Evolutionary conservation across 192 early-diverging fungal species (phyloP).

Genomic region (Glomus cerebriforme): DNA sequence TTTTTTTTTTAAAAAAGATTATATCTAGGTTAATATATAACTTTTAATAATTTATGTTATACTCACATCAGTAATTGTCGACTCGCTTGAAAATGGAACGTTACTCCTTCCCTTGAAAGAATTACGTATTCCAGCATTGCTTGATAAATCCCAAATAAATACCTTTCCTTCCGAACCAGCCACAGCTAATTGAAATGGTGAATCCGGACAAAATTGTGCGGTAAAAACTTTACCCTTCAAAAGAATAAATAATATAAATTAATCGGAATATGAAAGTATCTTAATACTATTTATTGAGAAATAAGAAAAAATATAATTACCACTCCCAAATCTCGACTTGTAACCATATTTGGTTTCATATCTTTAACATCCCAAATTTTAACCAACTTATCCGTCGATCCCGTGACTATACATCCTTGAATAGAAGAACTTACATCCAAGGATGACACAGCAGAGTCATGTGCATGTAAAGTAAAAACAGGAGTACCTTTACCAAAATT

Average conservation of each 20-base stretch:
- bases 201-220: slow-evolving; percentile 85
- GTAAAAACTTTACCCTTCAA: slow-evolving; percentile 77
- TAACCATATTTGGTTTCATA: slow-evolving; percentile 76
- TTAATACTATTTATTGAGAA: no score
- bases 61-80: neutral
- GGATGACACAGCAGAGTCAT: slow-evolving; percentile 85
- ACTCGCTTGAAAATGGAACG: neutral
- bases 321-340: slow-evolving; percentile 82
- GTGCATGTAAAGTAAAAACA: slow-evolving; percentile 90
- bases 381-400: slow-evolving; percentile 84
- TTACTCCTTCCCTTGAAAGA: slow-evolving; percentile 54
- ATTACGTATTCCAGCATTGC: slow-evolving; percentile 79
- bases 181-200: slow-evolving; percentile 85
- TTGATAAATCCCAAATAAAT: slow-evolving; percentile 90
- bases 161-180: slow-evolving; percentile 90
- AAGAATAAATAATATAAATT: neutral
- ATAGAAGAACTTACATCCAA: slow-evolving; percentile 83
- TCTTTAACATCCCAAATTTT: slow-evolving; percentile 93
- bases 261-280: slow-evolving; percentile 15
- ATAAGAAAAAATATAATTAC: slow-evolving; percentile 43
- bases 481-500: slow-evolving; percentile 49
- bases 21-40: slow-evolving; percentile 20
- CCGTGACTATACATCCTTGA: slow-evolving; percentile 88
- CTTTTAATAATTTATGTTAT: neutral
- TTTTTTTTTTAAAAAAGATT: slow-evolving; percentile 35